Conservation (phyloP, 2,329 filamentous ascomycete genomes). For the Fusarium sp. region DNA sequence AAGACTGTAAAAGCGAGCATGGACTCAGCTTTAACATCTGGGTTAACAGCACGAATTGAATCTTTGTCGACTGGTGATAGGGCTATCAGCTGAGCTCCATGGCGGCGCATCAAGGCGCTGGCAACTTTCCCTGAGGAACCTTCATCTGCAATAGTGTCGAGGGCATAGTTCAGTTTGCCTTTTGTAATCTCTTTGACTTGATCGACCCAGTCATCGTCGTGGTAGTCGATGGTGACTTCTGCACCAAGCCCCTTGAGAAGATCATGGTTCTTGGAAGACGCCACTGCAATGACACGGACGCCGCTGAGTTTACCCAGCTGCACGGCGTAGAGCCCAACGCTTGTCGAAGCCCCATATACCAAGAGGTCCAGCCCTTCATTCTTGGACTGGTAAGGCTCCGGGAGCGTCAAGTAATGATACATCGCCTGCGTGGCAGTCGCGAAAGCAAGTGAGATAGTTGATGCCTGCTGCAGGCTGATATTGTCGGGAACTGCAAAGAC, state of each 20-base stretch:
- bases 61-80: conserved; percentile 1
- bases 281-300: conserved; percentile 2
- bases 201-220: not conserved
- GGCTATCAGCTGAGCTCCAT: not conserved
- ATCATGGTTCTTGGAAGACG: not conserved
- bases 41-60: not conserved
- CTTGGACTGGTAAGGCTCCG: not conserved
- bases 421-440: conserved; percentile 8
- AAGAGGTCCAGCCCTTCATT: not conserved
- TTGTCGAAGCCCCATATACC: conserved; percentile 12
- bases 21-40: not conserved
- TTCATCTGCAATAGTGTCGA: conserved; percentile 3
- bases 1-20: conserved; percentile 15
- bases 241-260: not conserved
- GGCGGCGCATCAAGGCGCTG: rapidly evolving
- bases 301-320: conserved; percentile 3
- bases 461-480: conserved; percentile 2
- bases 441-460: conserved; percentile 8
- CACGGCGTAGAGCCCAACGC: conserved; percentile 10
- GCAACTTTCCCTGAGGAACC: not conserved
- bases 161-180: not conserved
- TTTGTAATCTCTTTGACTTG: not conserved
- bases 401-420: not conserved
- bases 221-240: not conserved
- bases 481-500: not conserved